These are phyloP conservation scores for Beauveria brongniartii DNA, from an alignment of 2,329 filamentous ascomycete species.

Conservation along the genomic window DNA sequence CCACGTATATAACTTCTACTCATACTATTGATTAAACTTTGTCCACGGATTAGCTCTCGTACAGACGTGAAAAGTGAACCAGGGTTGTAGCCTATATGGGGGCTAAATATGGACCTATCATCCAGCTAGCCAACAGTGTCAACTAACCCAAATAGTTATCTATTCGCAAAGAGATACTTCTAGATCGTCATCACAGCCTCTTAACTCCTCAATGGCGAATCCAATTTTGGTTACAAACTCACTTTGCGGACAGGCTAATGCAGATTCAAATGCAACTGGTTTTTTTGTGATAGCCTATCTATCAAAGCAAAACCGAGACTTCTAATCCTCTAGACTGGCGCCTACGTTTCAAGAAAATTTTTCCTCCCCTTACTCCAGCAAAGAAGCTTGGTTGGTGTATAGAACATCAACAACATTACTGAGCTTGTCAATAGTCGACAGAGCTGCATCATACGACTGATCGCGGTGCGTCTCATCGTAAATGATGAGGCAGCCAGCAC, in stretches of 20 bases:
- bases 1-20: too few relatives aligned
- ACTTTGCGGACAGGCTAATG: not conserved
- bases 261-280: not conserved
- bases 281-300: not conserved
- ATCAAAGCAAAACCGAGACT: not conserved
- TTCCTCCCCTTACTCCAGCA: constrained; percentile 61
- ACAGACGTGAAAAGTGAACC: too few relatives aligned
- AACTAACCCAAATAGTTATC: too few relatives aligned
- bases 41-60: not conserved
- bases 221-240: too few relatives aligned
- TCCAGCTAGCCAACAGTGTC: too few relatives aligned
- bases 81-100: too few relatives aligned
- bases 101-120: too few relatives aligned
- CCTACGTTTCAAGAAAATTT: not conserved
- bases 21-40: too few relatives aligned
- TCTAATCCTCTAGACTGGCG: constrained; percentile 1
- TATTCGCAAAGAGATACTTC: too few relatives aligned
- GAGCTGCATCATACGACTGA: constrained; percentile 85
- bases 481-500: constrained; percentile 93
- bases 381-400: constrained; percentile 93
- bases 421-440: constrained; percentile 93
- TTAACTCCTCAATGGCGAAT: too few relatives aligned
- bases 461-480: constrained; percentile 93
- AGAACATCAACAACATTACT: constrained; percentile 95
- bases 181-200: not conserved